Base-by-base conservation (phyloP, 2,329 filamentous ascomycete genomes). In the Exophiala mesophila region DNA sequence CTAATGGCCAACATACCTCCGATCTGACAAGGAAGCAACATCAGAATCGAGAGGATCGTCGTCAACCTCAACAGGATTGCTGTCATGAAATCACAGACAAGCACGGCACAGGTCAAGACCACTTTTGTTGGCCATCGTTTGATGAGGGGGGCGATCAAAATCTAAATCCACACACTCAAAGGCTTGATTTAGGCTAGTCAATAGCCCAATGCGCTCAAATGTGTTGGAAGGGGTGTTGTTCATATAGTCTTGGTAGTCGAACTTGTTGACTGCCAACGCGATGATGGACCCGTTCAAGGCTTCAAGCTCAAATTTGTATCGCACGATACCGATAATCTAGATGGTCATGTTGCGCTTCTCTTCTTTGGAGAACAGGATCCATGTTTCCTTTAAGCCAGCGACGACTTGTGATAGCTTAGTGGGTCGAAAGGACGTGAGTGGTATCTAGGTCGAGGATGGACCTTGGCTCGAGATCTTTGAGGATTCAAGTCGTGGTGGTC, bases 231-330 rank as follows among this genome's bases (percentile, higher is more conserved):
- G 53, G 18, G 55, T 56, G 37, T 58, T 56, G 4, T 52, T 58
- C 12, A 54, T 46, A 17, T 53, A 50, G 24, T 66, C 62, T 16
- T 71, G 67, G 50, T 66, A 66, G 55, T 72, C 70, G 56, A 73
- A 74, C 37, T 70, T 63, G 49, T 73, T 73, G 3, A 68, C 72
- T 8, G 70, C 69, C 2, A 73, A 60, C 8, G 69, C 68, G 26
- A 69, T 65, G 49, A 74, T 64, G 21, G 70, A 72, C 1, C 71
- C 71, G 53, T 71, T 72, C 59, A 73, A 74, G 7, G 68, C 69
- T 52, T 73, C 70, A 9, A 73, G 62, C 18, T 69, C 71, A 44
- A 74, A 72, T 51, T 74, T 74, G 60, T 73, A 74, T 31, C 71
- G 57, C 68, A 73, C 73, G 44, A 74, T 72, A 4, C 70, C 71